A percentile compares a stretch with the other conserved stretches of the same genome.
Evolutionary conservation across 345 rosid genomes (phyloP).

Genomic region (Erysimum cheiranthoides): DNA sequence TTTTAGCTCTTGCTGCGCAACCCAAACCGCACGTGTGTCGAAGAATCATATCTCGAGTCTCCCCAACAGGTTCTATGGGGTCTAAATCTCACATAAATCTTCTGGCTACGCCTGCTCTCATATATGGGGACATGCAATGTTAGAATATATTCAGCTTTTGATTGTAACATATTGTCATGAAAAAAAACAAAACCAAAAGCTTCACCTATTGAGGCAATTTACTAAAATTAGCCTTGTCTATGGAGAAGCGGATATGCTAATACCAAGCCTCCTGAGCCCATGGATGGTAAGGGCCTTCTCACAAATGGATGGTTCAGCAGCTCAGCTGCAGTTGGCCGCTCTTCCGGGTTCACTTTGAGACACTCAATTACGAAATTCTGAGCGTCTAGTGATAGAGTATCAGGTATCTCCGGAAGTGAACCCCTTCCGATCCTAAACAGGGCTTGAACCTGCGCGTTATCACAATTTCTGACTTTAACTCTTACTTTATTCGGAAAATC

Average conservation of each 20-base stretch:
- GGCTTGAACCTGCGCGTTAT: slow-evolving; percentile 64
- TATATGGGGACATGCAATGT: slow-evolving; percentile 9
- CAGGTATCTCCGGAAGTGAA: slow-evolving; percentile 66
- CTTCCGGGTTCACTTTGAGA: slow-evolving; percentile 62
- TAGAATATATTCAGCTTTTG: slow-evolving; percentile 9
- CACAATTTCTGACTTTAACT: no score
- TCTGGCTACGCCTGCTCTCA: slow-evolving; percentile 24
- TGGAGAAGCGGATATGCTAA: slow-evolving; percentile 16
- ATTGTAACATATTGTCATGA: background rate
- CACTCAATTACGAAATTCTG: slow-evolving; percentile 72
- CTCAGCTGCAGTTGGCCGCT: slow-evolving; percentile 75
- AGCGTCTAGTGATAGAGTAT: slow-evolving; percentile 65
- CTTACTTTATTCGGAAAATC: no score
- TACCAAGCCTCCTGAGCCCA: slow-evolving; percentile 34
- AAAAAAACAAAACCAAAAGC: background rate
- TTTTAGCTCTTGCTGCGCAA: no score
- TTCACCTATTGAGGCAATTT: slow-evolving; percentile 24
- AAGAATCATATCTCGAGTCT: slow-evolving; percentile 31
- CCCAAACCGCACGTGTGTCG: background rate
- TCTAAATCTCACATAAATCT: slow-evolving; percentile 22
- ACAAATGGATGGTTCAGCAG: slow-evolving; percentile 81
- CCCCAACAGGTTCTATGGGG: slow-evolving; percentile 17
- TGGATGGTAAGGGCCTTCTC: slow-evolving; percentile 52
- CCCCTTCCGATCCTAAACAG: slow-evolving; percentile 81
- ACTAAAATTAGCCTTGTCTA: slow-evolving; percentile 29